A percentile compares a stretch with the other conserved stretches of the same genome.
These are phyloP conservation scores for Populus pruinosa DNA, from an alignment of 345 rosid species.

Conservation along the genomic window DNA sequence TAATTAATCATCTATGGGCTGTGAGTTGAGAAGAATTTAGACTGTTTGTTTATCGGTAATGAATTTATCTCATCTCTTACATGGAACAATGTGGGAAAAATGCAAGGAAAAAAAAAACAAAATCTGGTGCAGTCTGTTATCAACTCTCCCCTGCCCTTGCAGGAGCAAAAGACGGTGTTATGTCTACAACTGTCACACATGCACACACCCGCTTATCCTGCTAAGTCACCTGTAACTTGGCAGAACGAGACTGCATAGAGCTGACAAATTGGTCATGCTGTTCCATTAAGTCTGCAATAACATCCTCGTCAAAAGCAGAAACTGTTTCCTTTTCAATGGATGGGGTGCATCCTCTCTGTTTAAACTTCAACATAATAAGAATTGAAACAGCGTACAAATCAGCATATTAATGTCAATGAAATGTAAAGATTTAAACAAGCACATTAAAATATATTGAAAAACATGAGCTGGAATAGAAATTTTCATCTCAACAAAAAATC, in stretches of 20 bases:
- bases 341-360: slow-evolving; percentile 55
- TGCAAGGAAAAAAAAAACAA: neutral
- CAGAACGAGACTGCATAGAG: slow-evolving; percentile 89
- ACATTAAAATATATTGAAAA: neutral
- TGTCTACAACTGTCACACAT: neutral
- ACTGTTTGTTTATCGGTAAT: neutral
- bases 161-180: neutral
- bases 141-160: neutral
- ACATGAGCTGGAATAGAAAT: neutral
- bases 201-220: slow-evolving; percentile 1
- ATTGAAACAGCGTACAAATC: slow-evolving; percentile 4
- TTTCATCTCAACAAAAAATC: neutral
- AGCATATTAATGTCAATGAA: neutral
- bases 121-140: neutral
- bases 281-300: slow-evolving; percentile 60
- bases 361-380: slow-evolving; percentile 29
- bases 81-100: neutral
- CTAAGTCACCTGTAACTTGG: slow-evolving; percentile 81
- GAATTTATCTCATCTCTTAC: neutral
- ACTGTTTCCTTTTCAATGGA: slow-evolving; percentile 54
- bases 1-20: neutral
- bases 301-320: slow-evolving; percentile 68
- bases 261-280: slow-evolving; percentile 78
- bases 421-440: neutral
- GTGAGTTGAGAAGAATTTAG: neutral